These are phyloP conservation scores for Anisogramma anomala DNA, from an alignment of 2,329 filamentous ascomycete species.

Conservation along the genomic window DNA sequence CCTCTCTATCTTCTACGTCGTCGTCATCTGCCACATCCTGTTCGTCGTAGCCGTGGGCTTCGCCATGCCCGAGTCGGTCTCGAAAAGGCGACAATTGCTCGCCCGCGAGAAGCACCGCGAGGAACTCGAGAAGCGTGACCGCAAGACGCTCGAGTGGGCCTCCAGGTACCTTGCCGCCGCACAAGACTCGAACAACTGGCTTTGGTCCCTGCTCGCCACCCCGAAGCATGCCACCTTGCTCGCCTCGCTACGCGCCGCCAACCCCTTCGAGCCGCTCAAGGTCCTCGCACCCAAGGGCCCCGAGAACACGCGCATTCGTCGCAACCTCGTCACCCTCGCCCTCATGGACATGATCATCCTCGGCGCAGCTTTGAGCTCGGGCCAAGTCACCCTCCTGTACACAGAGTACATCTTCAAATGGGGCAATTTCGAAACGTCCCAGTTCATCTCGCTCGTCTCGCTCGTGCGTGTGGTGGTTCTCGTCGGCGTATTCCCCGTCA, in stretches of 20 bases:
- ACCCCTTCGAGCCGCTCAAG: conserved; percentile 65
- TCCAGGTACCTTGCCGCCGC: conserved; percentile 14
- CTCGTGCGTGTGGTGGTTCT: conserved; percentile 64
- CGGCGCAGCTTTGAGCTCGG: conserved; percentile 67
- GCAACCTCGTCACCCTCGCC: conserved; percentile 74
- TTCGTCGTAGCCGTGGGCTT: conserved; percentile 65
- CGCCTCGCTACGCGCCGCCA: conserved; percentile 35
- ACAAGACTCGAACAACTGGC: conserved; percentile 8
- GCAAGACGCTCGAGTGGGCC: conserved; percentile 14
- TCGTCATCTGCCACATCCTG: conserved; percentile 56
- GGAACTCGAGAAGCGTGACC: conserved; percentile 30
- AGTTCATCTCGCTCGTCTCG: conserved; percentile 73
- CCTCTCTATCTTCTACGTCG: conserved; percentile 74
- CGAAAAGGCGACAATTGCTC: conserved; percentile 54
- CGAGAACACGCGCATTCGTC: conserved; percentile 50
- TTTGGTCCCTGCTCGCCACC: conserved; percentile 5
- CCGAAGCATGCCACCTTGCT: conserved; percentile 20
- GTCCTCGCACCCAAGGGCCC: conserved; percentile 64
- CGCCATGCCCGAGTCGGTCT: conserved; percentile 74
- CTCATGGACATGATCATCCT: conserved; percentile 73
- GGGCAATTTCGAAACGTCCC: conserved; percentile 67
- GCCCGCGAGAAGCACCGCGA: conserved; percentile 57
- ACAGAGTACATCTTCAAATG: conserved; percentile 69
- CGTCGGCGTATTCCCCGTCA: conserved; percentile 59
- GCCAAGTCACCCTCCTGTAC: conserved; percentile 77